Conservation (phyloP, 2,329 filamentous ascomycete genomes). For the Claviceps sorghi region DNA sequence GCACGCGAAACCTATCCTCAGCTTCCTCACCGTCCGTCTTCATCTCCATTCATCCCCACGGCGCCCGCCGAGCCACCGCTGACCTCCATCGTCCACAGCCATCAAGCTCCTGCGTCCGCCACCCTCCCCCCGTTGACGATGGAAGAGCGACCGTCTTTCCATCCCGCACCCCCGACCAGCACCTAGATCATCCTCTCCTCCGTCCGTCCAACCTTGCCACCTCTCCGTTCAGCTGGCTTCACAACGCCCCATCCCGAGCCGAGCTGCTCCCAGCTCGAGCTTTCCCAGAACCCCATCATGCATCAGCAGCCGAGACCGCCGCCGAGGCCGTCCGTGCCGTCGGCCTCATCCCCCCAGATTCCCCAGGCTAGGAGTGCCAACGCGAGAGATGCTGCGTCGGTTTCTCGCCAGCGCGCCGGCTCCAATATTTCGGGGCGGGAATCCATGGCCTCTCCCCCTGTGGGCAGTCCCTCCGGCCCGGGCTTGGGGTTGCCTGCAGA, state of each 20-base stretch:
- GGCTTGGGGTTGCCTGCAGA: constrained; percentile 48
- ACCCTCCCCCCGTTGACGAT: constrained; percentile 2
- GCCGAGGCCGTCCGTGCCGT: constrained; percentile 58
- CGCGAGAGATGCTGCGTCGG: constrained; percentile 45
- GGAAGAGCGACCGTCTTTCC: constrained; percentile 4
- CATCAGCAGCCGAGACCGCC: constrained; percentile 77
- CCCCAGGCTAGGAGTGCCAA: constrained; percentile 55
- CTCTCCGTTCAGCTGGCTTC: neutral
- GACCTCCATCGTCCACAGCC: neutral
- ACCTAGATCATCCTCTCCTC: neutral
- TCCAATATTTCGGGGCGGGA: constrained; percentile 30
- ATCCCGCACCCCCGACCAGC: neutral
- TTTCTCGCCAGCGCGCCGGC: constrained; percentile 26
- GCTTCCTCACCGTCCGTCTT: neutral
- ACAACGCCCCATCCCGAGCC: neutral
- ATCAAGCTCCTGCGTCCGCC: neutral
- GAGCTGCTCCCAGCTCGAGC: constrained; percentile 5
- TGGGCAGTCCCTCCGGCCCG: constrained; percentile 25
- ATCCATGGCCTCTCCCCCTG: constrained; percentile 32
- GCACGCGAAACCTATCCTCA: neutral
- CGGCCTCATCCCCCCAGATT: constrained; percentile 56
- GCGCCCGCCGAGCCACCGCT: neutral
- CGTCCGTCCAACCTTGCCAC: neutral
- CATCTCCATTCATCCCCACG: neutral
- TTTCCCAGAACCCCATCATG: constrained; percentile 40